Percentiles rank a stretch among this genome's conserved stretches.
Conservation (phyloP, 306 rosid species). For the Castanea mollissima region DNA sequence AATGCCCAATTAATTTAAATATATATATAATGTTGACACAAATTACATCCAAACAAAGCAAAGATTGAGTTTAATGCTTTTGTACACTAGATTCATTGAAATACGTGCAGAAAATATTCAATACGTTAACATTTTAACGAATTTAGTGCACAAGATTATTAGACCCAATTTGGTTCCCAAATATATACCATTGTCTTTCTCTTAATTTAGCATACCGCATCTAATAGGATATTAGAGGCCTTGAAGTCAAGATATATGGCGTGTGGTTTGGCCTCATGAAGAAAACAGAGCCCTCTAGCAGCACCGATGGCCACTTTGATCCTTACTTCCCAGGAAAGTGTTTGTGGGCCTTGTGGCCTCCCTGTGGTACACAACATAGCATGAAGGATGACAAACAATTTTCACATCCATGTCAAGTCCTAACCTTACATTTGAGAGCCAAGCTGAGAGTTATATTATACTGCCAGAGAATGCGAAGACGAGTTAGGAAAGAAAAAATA, state of each 20-base stretch:
- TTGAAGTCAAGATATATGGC: conserved; percentile 93
- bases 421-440: not conserved
- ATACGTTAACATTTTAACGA: no score
- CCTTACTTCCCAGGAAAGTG: conserved; percentile 83
- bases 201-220: conserved; percentile 52
- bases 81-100: no score
- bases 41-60: not conserved
- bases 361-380: conserved; percentile 43
- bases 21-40: not conserved
- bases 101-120: no score
- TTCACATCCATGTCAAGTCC: not conserved
- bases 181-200: not conserved
- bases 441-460: not conserved
- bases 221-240: conserved; percentile 88
- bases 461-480: no score
- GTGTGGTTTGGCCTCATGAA: conserved; percentile 84
- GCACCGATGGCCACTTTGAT: conserved; percentile 93
- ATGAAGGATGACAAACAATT: conserved; percentile 1
- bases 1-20: conserved; percentile 20
- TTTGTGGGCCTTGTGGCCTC: conserved; percentile 50
- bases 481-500: not conserved
- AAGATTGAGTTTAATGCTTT: no score
- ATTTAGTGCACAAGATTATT: no score
- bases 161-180: no score
- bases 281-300: conserved; percentile 90